A percentile compares a stretch with the other conserved stretches of the same genome.
phyloP scores from a whole-genome alignment of 352 stramenopile genomes.

The Pythium phragmiticola region DNA sequence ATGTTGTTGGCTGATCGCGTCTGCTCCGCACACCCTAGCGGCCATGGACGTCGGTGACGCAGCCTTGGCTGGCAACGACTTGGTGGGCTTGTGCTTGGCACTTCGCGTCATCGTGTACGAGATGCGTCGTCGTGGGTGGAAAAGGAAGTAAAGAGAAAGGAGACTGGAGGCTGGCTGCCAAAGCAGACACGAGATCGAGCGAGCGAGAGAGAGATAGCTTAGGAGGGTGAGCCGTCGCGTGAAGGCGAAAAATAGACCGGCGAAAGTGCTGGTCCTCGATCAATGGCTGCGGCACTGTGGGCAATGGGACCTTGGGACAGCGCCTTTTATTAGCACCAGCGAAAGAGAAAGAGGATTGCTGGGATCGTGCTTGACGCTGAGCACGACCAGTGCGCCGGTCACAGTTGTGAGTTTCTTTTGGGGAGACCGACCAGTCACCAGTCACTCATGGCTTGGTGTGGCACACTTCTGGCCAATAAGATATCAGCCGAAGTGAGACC shows the following conservation, averaged over 20 bases:
- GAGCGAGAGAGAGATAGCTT: background rate
- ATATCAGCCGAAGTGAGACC: background rate
- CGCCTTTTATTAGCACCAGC: slow-evolving; percentile 24
- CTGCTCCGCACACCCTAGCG: too few relatives aligned
- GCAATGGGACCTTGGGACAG: background rate
- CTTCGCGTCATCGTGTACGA: slow-evolving; percentile 18
- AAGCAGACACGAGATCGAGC: background rate
- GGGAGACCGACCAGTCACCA: slow-evolving; percentile 21
- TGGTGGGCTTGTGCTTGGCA: slow-evolving; percentile 21
- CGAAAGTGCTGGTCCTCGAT: background rate
- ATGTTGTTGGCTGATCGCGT: slow-evolving; percentile 19
- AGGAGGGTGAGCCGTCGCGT: background rate
- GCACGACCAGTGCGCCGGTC: slow-evolving; percentile 10
- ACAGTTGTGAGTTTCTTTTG: slow-evolving; percentile 25
- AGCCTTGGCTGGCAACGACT: background rate
- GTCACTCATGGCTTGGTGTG: background rate
- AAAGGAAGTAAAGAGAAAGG: slow-evolving; percentile 8
- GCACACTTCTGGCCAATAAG: slow-evolving; percentile 20
- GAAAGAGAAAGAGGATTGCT: background rate
- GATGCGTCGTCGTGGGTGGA: slow-evolving; percentile 13
- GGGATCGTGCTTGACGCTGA: slow-evolving; percentile 12
- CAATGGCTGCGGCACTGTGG: background rate
- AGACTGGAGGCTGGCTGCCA: background rate
- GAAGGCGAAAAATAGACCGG: background rate
- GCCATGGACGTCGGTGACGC: too few relatives aligned